Conservation (phyloP, 164 flowering plant genomes). For the Sedum album region DNA sequence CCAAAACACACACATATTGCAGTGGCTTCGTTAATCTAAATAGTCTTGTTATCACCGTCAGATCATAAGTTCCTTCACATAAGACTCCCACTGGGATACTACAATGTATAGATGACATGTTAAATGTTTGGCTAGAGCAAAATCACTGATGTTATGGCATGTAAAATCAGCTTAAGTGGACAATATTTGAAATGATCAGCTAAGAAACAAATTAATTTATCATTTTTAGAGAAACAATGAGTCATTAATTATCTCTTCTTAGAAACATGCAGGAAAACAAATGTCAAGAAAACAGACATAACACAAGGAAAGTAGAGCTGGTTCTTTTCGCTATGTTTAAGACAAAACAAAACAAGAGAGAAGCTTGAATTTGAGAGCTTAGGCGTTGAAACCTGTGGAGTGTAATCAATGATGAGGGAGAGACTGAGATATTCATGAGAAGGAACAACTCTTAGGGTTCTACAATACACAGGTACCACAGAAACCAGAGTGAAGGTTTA, state of each 20-base stretch:
- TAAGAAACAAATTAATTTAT: neutral
- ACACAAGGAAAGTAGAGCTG: slow-evolving; percentile 1
- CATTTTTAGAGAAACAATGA: neutral
- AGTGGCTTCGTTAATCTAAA: neutral
- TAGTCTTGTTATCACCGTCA: too few relatives aligned
- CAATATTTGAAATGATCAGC: neutral
- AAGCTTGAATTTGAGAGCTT: slow-evolving; percentile 8
- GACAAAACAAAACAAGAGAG: slow-evolving; percentile 1
- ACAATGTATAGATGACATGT: too few relatives aligned
- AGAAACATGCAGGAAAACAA: neutral
- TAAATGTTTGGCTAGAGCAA: too few relatives aligned
- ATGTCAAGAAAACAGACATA: slow-evolving; percentile 1
- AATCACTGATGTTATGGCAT: too few relatives aligned
- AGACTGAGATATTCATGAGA: neutral
- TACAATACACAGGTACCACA: neutral
- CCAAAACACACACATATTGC: neutral
- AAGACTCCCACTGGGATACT: too few relatives aligned
- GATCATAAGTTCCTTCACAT: too few relatives aligned
- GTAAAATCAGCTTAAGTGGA: neutral
- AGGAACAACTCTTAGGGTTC: neutral
- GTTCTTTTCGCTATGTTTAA: neutral
- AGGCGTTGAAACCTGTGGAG: neutral
- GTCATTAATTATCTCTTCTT: neutral
- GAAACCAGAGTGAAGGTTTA: neutral
- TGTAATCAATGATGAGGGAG: neutral